A percentile compares a stretch with the other conserved stretches of the same genome.
These are phyloP conservation scores for Fomitopsis betulina DNA, from an alignment of 1,284 basidiomycete genomes.

Conservation along the genomic window DNA sequence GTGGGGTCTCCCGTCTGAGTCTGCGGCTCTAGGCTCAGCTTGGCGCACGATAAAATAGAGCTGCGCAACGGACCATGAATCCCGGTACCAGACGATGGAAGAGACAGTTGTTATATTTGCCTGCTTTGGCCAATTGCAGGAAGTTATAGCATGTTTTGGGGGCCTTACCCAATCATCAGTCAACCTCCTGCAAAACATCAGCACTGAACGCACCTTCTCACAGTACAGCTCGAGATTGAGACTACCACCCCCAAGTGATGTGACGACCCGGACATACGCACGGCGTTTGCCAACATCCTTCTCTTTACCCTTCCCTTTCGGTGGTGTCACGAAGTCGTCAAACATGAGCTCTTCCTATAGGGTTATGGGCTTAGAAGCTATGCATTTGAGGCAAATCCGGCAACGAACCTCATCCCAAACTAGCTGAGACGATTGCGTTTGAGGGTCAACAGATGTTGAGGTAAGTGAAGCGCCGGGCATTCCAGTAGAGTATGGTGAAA, in stretches of 20 bases:
- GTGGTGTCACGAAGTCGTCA: slow-evolving; percentile 75
- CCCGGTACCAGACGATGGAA: slow-evolving; percentile 96
- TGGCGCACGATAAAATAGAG: neutral
- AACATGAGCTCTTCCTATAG: slow-evolving; percentile 87
- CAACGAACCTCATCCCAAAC: slow-evolving; percentile 78
- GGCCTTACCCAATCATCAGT: slow-evolving; percentile 45
- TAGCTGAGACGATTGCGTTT: slow-evolving; percentile 73
- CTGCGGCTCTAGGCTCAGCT: slow-evolving; percentile 31
- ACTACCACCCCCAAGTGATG: slow-evolving; percentile 81
- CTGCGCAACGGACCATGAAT: slow-evolving; percentile 76
- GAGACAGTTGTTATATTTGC: slow-evolving; percentile 85
- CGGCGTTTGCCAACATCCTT: slow-evolving; percentile 87
- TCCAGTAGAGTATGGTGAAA: slow-evolving; percentile 89
- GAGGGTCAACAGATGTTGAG: slow-evolving; percentile 85
- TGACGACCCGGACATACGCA: slow-evolving; percentile 88
- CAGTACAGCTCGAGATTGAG: slow-evolving; percentile 92
- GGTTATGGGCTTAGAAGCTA: neutral
- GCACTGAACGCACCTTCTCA: slow-evolving; percentile 56
- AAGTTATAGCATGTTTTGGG: slow-evolving; percentile 99
- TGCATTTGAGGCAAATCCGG: slow-evolving; percentile 11
- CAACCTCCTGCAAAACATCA: neutral
- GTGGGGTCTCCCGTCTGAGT: slow-evolving; percentile 96
- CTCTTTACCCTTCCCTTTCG: slow-evolving; percentile 82
- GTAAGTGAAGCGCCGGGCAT: slow-evolving; percentile 90
- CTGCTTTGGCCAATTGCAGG: slow-evolving; percentile 82